A percentile compares a stretch with the other conserved stretches of the same genome.
These are phyloP conservation scores for Termitomyces sp. DNA, from an alignment of 768 basidiomycete species.

Conservation along the genomic window DNA sequence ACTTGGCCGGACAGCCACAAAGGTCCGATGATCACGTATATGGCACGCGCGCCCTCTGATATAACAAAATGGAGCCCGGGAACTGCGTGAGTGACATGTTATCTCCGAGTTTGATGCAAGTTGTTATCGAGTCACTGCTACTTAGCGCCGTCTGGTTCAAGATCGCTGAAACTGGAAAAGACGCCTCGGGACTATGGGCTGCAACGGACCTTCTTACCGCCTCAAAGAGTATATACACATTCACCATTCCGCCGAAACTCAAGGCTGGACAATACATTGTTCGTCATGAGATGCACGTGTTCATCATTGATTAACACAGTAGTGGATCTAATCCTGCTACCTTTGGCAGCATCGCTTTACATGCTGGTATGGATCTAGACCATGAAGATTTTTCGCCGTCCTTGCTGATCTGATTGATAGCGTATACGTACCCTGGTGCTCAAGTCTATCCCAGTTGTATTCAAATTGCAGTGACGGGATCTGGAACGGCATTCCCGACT, in stretches of 20 bases:
- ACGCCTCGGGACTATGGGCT: constrained; percentile 37
- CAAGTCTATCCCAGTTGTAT: constrained; percentile 43
- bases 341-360: constrained; percentile 29
- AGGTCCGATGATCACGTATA: constrained; percentile 42
- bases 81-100: constrained; percentile 20
- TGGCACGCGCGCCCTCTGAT: constrained; percentile 38
- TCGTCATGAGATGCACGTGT: constrained; percentile 36
- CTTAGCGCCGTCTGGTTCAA: constrained; percentile 49
- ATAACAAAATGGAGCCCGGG: constrained; percentile 38
- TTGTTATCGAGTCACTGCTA: neutral
- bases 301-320: neutral
- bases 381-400: too few relatives aligned
- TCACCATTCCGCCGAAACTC: constrained; percentile 40
- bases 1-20: constrained; percentile 31
- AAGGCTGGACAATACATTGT: constrained; percentile 44
- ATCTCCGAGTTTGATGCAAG: neutral
- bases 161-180: constrained; percentile 40
- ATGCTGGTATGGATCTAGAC: constrained; percentile 21
- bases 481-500: constrained; percentile 35
- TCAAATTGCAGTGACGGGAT: constrained; percentile 39
- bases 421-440: constrained; percentile 34
- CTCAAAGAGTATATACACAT: constrained; percentile 35
- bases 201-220: constrained; percentile 32
- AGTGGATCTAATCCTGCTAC: neutral
- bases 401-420: constrained; percentile 11